Conservation (phyloP, 176 grass and related monocot genomes). For the Stipa capillata region DNA sequence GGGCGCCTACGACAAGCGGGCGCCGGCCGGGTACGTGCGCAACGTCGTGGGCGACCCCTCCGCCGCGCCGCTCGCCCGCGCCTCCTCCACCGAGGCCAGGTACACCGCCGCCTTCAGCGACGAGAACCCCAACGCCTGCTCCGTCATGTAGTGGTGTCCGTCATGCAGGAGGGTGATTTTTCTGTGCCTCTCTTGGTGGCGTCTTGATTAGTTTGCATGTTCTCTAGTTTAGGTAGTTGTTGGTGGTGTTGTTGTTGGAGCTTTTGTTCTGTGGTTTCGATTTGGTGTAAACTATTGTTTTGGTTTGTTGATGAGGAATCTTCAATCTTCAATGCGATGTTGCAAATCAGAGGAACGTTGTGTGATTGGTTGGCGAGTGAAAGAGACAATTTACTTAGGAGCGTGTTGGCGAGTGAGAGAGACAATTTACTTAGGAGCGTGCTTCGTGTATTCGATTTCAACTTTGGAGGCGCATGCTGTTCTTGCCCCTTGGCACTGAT, state of each 20-base stretch:
- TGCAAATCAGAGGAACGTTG: neutral
- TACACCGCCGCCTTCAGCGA: conserved; percentile 76
- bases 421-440: neutral
- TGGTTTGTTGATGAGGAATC: neutral
- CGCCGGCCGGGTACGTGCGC: conserved; percentile 63
- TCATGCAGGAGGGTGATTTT: no score
- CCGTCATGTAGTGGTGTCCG: conserved; percentile 47
- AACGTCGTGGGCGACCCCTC: conserved; percentile 52
- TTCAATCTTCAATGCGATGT: neutral
- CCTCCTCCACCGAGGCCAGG: conserved; percentile 54
- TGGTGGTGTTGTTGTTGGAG: neutral
- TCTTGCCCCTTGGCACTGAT: no score
- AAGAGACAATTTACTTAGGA: neutral
- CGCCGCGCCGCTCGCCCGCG: conserved; percentile 55
- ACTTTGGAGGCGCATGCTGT: neutral
- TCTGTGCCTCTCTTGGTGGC: no score
- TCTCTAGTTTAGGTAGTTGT: neutral
- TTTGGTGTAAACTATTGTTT: neutral
- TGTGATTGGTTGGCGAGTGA: neutral
- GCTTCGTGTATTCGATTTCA: neutral
- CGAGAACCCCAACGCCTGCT: conserved; percentile 83
- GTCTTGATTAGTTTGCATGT: no score
- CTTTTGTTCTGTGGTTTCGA: neutral
- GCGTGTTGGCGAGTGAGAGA: neutral
- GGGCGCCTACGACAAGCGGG: conserved; percentile 74